These are phyloP conservation scores for Auriculariales sp. DNA, from an alignment of 768 basidiomycete genomes.

Conservation along the genomic window DNA sequence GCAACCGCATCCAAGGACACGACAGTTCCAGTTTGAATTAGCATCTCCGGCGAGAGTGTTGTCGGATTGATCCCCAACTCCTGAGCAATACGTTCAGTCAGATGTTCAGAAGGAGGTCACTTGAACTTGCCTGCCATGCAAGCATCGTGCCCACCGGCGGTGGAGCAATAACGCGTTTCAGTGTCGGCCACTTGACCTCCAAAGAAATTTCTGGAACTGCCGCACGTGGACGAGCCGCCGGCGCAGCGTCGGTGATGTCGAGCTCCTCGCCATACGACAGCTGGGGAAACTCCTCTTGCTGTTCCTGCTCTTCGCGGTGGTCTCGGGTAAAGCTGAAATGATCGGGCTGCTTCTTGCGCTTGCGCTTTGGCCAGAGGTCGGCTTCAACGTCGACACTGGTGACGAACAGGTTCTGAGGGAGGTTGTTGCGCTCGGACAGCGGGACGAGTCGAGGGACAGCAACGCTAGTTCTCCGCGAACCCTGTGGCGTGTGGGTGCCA, in stretches of 20 bases:
- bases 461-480: slow-evolving; percentile 3
- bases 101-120: neutral
- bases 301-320: slow-evolving; percentile 13
- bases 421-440: slow-evolving; percentile 44
- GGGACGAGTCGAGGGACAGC: slow-evolving; percentile 31
- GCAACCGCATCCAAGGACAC: slow-evolving; percentile 11
- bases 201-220: neutral
- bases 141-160: slow-evolving; percentile 12
- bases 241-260: neutral
- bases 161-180: neutral
- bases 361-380: slow-evolving; percentile 19
- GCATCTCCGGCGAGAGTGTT: slow-evolving; percentile 44
- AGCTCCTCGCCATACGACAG: too few species aligned
- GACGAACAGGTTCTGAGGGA: slow-evolving; percentile 53
- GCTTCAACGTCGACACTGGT: slow-evolving; percentile 60
- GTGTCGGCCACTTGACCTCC: neutral
- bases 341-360: neutral
- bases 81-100: slow-evolving; percentile 18
- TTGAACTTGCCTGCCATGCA: slow-evolving; percentile 33
- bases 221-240: neutral
- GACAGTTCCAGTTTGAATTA: slow-evolving; percentile 34
- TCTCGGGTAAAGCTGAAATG: neutral
- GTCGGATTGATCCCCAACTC: slow-evolving; percentile 41
- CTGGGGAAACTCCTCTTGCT: slow-evolving; percentile 25
- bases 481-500: slow-evolving; percentile 7